phyloP scores from a whole-genome alignment of 2,329 filamentous ascomycete species.

The Teratosphaeriaceae sp. region DNA sequence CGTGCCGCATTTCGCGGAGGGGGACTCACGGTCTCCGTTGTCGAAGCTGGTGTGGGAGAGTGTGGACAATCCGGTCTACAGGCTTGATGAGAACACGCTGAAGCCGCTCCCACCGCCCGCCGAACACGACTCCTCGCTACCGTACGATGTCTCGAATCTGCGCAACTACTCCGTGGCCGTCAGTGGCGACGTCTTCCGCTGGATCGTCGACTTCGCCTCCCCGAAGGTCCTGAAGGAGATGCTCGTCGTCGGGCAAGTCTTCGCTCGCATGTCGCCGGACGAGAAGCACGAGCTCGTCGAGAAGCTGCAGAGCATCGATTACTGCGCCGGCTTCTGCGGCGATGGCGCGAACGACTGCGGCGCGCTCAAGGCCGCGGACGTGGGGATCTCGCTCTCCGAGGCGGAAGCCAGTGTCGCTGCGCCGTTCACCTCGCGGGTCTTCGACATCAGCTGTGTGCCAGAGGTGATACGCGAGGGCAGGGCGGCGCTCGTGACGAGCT shows the following conservation, averaged over 20 bases:
- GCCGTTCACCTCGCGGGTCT: constrained; percentile 89
- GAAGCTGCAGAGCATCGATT: constrained; percentile 92
- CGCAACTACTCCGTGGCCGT: constrained; percentile 84
- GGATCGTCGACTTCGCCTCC: constrained; percentile 86
- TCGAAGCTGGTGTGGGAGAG: constrained; percentile 82
- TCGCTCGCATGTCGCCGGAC: constrained; percentile 96
- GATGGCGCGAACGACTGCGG: constrained; percentile 98
- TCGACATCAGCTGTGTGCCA: constrained; percentile 93
- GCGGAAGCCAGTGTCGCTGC: constrained; percentile 98
- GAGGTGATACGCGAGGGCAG: constrained; percentile 90
- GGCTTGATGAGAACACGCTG: constrained; percentile 72
- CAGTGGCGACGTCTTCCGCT: constrained; percentile 90
- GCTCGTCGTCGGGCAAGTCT: constrained; percentile 86
- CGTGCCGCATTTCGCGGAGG: constrained; percentile 78
- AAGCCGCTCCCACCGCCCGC: constrained; percentile 66
- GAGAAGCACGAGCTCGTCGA: constrained; percentile 98
- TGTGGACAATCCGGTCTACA: constrained; percentile 76
- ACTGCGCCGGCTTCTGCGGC: constrained; percentile 92
- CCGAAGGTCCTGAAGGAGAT: constrained; percentile 77
- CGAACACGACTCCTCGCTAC: constrained; percentile 72
- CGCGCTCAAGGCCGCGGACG: constrained; percentile 92
- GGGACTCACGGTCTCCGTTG: constrained; percentile 65
- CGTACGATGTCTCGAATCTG: constrained; percentile 74
- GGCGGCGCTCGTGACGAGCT: constrained; percentile 93
- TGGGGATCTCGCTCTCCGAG: constrained; percentile 93